Base-by-base conservation (phyloP, 345 rosid genomes). In the Luvunga scandens region DNA sequence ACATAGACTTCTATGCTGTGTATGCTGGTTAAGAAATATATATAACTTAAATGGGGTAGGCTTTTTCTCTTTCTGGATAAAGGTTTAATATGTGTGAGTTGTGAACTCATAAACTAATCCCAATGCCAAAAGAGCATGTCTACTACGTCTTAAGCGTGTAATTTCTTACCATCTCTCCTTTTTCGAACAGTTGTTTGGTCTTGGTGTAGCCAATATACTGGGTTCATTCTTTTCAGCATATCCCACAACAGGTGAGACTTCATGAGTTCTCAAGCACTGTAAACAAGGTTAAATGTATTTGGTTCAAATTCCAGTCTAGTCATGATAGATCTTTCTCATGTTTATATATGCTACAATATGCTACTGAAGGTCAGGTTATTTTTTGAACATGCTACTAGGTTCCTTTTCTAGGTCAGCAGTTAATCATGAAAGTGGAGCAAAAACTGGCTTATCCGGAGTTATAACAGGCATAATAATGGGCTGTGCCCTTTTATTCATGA, bases 321-420 rank as follows among this genome's bases (percentile, higher is more conserved):
- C 28, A 45, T 50, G 59, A 31, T 3, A 33, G 25, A 13, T 75
- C 56, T 66, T 13, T 30, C 16, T 31, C 30, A 66, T n/a, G 75
- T 55, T 55, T 28, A 25, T 2, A 24, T 63, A 7, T 63, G 33
- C 56, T 57, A 5, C 13, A 56, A 55, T 25, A 39, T 34, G 63
- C 53, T 33, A 66, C 62, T 69, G 77, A 80, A 8, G 30, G 38
- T 62, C 3, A 9, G 28, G 21, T 65, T 72, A 22, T 78, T n/a
- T 18, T 78, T 22, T 82, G 50, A 84, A 82, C 65, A 78, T 80
- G 77, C 75, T 81, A 80, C 82, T 85, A 94, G 98, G 98, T 78
- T 97, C 98, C 75, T 97, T 97, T 84, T 97, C 99, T 73, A 87
- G 99, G 86, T 97, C 99, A 78, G 99, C 99, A 27, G 99, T 94